A percentile compares a stretch with the other conserved stretches of the same genome.
Evolutionary conservation across 2,329 filamentous ascomycete genomes (phyloP).

Genomic region (Colletotrichum scovillei): DNA sequence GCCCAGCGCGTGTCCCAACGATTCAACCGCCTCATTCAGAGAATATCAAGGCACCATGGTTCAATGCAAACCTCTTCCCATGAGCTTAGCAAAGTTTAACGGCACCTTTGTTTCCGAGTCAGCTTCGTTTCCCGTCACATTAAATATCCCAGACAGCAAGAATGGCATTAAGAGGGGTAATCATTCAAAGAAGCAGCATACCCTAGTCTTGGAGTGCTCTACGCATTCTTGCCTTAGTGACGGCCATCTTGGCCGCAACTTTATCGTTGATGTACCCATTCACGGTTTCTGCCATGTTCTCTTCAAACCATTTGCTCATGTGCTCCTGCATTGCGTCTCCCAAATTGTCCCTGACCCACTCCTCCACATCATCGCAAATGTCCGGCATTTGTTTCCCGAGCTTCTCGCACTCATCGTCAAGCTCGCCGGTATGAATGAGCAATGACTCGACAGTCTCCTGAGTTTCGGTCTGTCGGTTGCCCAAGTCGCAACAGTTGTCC

Average conservation of each 20-base stretch:
- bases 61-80: too few relatives aligned
- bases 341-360: not conserved
- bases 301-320: not conserved
- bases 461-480: not conserved
- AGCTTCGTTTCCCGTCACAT: not conserved
- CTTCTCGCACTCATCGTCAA: conserved; percentile 17
- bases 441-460: conserved; percentile 9
- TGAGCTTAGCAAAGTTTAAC: too few relatives aligned
- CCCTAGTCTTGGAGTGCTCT: conserved; percentile 3
- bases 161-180: too few relatives aligned
- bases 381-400: conserved; percentile 19
- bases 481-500: not conserved
- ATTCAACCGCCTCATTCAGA: too few relatives aligned
- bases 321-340: not conserved
- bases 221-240: conserved; percentile 8
- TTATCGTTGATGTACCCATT: not conserved
- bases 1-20: too few relatives aligned
- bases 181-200: not conserved
- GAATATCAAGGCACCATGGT: too few relatives aligned
- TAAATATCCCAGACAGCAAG: too few relatives aligned
- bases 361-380: conserved; percentile 10
- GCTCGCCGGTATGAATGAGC: conserved; percentile 10
- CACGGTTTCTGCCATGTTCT: conserved; percentile 19
- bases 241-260: conserved; percentile 6
- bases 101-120: too few relatives aligned